Evolutionary conservation across 1,284 basidiomycete genomes (phyloP), one percentile per base, ranked within the genome.

Genomic region (Leccinum subrobustum): DNA sequence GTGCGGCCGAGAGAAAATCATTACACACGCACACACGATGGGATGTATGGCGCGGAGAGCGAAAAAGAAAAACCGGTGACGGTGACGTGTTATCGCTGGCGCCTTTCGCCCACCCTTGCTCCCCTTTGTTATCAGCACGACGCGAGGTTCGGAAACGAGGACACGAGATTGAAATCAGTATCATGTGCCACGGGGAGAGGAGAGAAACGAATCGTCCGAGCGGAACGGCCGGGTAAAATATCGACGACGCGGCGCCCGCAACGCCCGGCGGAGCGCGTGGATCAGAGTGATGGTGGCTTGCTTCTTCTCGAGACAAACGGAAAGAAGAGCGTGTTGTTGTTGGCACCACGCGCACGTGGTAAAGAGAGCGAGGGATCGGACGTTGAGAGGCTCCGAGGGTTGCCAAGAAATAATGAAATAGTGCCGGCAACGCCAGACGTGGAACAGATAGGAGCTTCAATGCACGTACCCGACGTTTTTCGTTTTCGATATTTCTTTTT

Each of bases 1-100:
- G 64, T 70, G 62, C 63, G 51, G 47, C 64, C 42, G 42, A 44
- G 62, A 68, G 67, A 67, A 68, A 67, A 68, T 69, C 67, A 58
- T 56, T 50, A 58, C 2, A 60, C 60, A 42, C 39, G 39, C 37
- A 39, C 37, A 16, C 35, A 37, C 14, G 35, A 16, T 37, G 35
- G 35, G 35, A 37, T 16, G 35, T 42, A 42, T 20, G 52, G 63
- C 63, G 53, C 0, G 63, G 58, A 48, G 48, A 8, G 18, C 42
- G 42, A 44, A 44, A 44, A 44, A 5, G 18, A 20, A 44, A 37
- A 44, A 44, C 42, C 42, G 11, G 42, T 44, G 42, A 44, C 42
- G 42, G 60, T 67, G 67, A 67, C 67, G 51, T 52, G 51, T 52
- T 31, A 31, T 52, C 29, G 29, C n/a, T 52, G 18, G 42, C 18